phyloP scores from a whole-genome alignment of 352 stramenopile genomes.

The Globisporangium cystogenes region DNA sequence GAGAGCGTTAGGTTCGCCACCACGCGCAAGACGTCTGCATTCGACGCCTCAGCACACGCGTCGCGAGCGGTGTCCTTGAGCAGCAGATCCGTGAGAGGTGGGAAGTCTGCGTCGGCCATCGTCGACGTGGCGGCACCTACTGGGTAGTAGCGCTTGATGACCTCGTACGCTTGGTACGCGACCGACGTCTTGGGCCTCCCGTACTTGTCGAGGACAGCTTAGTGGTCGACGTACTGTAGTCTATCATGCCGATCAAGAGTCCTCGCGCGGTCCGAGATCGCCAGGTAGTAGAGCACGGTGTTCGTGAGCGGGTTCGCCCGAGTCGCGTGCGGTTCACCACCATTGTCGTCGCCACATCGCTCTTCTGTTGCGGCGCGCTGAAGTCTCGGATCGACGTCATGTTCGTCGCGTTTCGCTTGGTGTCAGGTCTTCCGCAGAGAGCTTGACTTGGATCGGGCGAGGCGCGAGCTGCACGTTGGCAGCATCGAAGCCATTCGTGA shows the following conservation, averaged over 20 bases:
- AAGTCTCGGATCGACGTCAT: too few relatives aligned
- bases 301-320: conserved; percentile 1
- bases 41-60: too few relatives aligned
- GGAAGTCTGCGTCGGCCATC: not conserved
- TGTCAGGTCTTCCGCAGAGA: conserved; percentile 1
- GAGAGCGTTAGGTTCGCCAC: too few relatives aligned
- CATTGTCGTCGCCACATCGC: not conserved
- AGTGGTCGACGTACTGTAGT: not conserved
- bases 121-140: not conserved
- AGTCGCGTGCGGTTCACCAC: not conserved
- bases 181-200: not conserved
- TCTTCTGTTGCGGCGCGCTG: too few relatives aligned
- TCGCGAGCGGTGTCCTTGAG: too few relatives aligned
- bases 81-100: not conserved
- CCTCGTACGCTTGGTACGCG: not conserved
- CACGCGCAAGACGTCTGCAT: too few relatives aligned
- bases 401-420: not conserved
- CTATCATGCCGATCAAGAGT: not conserved
- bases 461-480: conserved; percentile 17
- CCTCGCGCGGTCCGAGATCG: not conserved
- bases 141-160: not conserved
- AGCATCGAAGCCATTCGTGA: conserved; percentile 17
- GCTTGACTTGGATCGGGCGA: not conserved
- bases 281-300: not conserved
- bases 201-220: not conserved